phyloP scores from a whole-genome alignment of 768 basidiomycete genomes.

The Cubamyces lactineus region DNA sequence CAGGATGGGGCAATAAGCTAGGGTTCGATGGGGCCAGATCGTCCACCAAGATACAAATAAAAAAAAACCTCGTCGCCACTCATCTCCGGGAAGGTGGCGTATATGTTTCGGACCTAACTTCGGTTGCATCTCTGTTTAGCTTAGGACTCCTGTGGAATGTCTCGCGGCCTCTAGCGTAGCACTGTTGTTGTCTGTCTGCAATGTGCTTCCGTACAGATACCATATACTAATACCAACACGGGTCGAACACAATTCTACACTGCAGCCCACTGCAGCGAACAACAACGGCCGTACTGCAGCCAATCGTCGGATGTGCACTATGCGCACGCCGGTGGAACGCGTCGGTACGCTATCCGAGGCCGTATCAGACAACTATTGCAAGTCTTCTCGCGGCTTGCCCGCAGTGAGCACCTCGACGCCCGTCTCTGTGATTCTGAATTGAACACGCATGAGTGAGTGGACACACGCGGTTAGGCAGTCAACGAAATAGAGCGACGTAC shows the following conservation, averaged over 20 bases:
- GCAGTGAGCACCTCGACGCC: slow-evolving; percentile 89
- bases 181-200: background rate
- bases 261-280: background rate
- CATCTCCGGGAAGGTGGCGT: no score
- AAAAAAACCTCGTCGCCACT: no score
- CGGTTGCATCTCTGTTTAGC: no score
- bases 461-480: slow-evolving; percentile 6
- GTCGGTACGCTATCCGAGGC: no score
- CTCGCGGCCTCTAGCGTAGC: background rate
- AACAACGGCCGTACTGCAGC: background rate
- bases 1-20: no score
- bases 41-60: background rate
- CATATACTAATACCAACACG: background rate
- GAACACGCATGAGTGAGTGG: slow-evolving; percentile 23
- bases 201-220: background rate
- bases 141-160: no score
- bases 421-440: slow-evolving; percentile 80
- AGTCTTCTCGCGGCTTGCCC: slow-evolving; percentile 40
- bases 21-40: background rate
- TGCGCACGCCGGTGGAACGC: no score
- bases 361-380: slow-evolving; percentile 17
- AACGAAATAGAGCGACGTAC: slow-evolving; percentile 51
- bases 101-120: no score
- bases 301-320: no score
- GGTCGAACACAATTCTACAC: background rate